Percentiles rank a stretch among this genome's conserved stretches.
These are phyloP conservation scores for Hypomyces rosellus DNA, from an alignment of 2,329 filamentous ascomycete species.

Conservation along the genomic window DNA sequence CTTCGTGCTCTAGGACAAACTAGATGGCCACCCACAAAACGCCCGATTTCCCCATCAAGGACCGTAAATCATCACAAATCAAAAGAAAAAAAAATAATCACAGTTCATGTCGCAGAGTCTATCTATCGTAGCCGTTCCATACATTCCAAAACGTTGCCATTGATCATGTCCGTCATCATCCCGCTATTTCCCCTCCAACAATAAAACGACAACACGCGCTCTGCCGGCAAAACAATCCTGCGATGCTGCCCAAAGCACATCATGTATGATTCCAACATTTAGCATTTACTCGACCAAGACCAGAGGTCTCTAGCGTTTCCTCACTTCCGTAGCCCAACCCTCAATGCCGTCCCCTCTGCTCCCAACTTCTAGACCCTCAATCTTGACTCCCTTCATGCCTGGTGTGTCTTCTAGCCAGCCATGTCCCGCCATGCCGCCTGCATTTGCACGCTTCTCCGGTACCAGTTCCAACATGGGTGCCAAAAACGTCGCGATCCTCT, in stretches of 20 bases:
- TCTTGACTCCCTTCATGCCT: constrained; percentile 75
- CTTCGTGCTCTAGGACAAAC: too few relatives aligned
- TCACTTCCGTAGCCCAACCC: constrained; percentile 85
- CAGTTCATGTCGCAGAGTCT: constrained; percentile 15
- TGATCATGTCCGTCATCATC: too few relatives aligned
- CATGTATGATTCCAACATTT: too few relatives aligned
- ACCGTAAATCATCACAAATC: too few relatives aligned
- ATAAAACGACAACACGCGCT: too few relatives aligned
- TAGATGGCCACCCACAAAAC: too few relatives aligned
- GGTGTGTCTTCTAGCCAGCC: constrained; percentile 76
- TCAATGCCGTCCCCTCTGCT: constrained; percentile 88
- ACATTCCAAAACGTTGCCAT: neutral
- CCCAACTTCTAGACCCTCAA: constrained; percentile 69
- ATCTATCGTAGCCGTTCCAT: constrained; percentile 13
- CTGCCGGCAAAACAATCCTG: too few relatives aligned
- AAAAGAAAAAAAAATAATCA: too few relatives aligned
- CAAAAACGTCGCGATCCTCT: constrained; percentile 73
- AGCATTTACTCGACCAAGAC: neutral
- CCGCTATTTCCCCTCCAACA: too few relatives aligned
- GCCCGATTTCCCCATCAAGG: too few relatives aligned
- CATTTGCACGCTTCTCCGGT: constrained; percentile 86
- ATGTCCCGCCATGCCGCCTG: constrained; percentile 88
- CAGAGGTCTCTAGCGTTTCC: constrained; percentile 56
- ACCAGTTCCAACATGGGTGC: constrained; percentile 85
- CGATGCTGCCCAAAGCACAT: too few relatives aligned